Percentiles rank a stretch among this genome's conserved stretches.
Evolutionary conservation across 2,329 filamentous ascomycete genomes (phyloP).

Genomic region (Alternaria panax): DNA sequence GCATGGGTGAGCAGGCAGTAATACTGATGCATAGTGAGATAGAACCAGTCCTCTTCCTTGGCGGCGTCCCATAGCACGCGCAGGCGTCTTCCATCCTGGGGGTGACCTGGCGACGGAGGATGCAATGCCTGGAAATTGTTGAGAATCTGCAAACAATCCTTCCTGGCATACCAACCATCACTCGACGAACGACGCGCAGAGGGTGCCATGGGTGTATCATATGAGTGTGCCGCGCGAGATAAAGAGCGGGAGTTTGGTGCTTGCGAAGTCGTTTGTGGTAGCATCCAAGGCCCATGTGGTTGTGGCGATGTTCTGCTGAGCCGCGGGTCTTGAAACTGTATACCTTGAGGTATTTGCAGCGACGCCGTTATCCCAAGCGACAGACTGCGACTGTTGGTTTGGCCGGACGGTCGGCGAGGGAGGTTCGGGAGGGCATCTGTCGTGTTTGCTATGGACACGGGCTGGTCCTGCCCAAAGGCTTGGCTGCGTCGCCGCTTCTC

Average conservation of each 20-base stretch:
- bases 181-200: background rate
- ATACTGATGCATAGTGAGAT: constrained; percentile 41
- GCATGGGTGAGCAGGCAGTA: constrained; percentile 42
- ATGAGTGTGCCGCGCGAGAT: background rate
- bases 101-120: background rate
- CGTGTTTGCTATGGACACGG: background rate
- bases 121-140: constrained; percentile 7
- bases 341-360: constrained; percentile 12
- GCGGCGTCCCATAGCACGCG: constrained; percentile 48
- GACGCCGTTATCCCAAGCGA: constrained; percentile 7
- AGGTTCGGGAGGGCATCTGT: background rate
- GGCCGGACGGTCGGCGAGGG: constrained; percentile 5
- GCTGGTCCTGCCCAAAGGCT: background rate
- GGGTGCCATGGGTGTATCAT: background rate
- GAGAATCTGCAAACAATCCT: constrained; percentile 17
- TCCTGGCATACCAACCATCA: constrained; percentile 22
- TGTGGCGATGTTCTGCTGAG: constrained; percentile 10
- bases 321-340: background rate
- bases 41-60: constrained; percentile 35
- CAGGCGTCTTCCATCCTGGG: constrained; percentile 24
- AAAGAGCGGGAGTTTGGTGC: background rate
- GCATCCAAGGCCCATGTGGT: constrained; percentile 9
- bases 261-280: background rate
- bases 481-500: constrained; percentile 2
- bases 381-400: constrained; percentile 9